Evolutionary conservation across 169 alveolate species (phyloP).

Genomic region (Eimeria maxima): DNA sequence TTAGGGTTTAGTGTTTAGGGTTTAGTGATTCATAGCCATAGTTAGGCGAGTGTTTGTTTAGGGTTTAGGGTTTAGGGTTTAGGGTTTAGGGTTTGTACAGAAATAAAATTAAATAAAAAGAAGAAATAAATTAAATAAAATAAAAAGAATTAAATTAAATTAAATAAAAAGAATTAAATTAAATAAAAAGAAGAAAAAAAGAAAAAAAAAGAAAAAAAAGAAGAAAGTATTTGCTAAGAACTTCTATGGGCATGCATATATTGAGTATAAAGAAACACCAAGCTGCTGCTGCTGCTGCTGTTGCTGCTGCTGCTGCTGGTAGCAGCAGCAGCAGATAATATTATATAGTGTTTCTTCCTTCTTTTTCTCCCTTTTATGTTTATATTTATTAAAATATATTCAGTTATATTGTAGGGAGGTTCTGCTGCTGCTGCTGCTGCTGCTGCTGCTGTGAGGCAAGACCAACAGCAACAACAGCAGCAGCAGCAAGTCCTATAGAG

Average conservation of each 20-base stretch:
- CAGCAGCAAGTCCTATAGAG: background rate
- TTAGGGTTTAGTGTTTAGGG: background rate
- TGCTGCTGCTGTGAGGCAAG: slow-evolving; percentile 4
- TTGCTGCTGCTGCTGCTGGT: slow-evolving; percentile 6
- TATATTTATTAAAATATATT: too few species aligned
- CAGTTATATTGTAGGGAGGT: background rate
- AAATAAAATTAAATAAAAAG: too few species aligned
- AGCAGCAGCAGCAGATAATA: background rate
- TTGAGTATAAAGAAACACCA: too few species aligned
- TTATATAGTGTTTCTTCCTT: background rate
- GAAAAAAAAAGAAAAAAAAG: too few species aligned
- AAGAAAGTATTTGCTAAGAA: too few species aligned
- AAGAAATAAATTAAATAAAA: too few species aligned
- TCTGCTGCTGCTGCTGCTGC: background rate
- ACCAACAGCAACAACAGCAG: background rate
- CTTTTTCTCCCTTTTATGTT: too few species aligned
- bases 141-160: too few species aligned
- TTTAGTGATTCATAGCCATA: background rate
- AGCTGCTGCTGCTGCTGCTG: too few species aligned
- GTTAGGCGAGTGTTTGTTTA: background rate
- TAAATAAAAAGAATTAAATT: too few species aligned
- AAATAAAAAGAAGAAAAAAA: too few species aligned
- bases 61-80: slow-evolving; percentile 6
- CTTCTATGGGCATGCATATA: too few species aligned
- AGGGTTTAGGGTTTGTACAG: background rate